Evolutionary conservation across 2,329 filamentous ascomycete species (phyloP).

Genomic region (Curvularia hawaiiensis): DNA sequence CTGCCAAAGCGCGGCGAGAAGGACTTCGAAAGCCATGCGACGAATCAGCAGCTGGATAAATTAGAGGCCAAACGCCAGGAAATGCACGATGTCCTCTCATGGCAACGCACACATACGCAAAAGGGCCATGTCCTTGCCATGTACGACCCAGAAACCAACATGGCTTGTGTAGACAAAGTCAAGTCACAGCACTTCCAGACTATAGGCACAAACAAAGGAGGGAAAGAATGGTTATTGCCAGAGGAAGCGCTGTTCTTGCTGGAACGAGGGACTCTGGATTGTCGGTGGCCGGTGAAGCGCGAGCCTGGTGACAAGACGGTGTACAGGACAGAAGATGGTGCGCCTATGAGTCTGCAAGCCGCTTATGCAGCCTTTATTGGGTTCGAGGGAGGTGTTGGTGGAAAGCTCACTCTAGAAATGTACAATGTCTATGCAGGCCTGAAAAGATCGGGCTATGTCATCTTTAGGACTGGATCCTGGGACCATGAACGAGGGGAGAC

Average conservation of each 20-base stretch:
- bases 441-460: constrained; percentile 80
- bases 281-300: constrained; percentile 73
- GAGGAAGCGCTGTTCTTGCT: constrained; percentile 91
- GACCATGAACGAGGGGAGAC: constrained; percentile 35
- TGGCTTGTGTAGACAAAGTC: constrained; percentile 70
- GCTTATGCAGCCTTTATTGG: constrained; percentile 87
- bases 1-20: constrained; percentile 93
- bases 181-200: constrained; percentile 74
- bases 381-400: constrained; percentile 59
- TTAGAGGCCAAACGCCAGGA: constrained; percentile 82
- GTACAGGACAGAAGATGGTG: constrained; percentile 57
- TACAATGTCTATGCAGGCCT: constrained; percentile 89
- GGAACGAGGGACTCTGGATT: constrained; percentile 84
- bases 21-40: constrained; percentile 94
- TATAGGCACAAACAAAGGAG: constrained; percentile 65
- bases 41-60: constrained; percentile 75
- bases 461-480: constrained; percentile 70
- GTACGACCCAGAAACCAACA: constrained; percentile 70
- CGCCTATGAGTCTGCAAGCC: constrained; percentile 90
- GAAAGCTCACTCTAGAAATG: constrained; percentile 70
- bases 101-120: constrained; percentile 74
- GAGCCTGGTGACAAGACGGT: constrained; percentile 36
- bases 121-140: constrained; percentile 71
- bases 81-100: constrained; percentile 85
- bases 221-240: constrained; percentile 79